Evolutionary conservation across 2,329 filamentous ascomycete genomes (phyloP), one percentile per base, ranked within the genome.

Genomic region (Plenodomus tracheiphilus): DNA sequence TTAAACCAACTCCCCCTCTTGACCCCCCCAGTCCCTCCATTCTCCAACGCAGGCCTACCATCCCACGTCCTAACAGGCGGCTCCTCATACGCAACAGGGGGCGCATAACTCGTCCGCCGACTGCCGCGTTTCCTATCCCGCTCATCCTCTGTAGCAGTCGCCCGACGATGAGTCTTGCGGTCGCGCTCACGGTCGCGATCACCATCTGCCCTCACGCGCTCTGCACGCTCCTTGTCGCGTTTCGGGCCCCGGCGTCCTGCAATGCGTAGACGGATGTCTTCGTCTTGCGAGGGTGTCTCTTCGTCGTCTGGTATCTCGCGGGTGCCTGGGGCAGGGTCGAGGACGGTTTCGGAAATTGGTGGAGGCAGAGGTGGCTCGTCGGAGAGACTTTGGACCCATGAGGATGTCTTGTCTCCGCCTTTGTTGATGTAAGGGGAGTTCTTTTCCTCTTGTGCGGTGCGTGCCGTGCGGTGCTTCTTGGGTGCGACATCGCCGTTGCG

Each of bases 341-440:
- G 65, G 39, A 80, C 77, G 2, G 77, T 79, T 47, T 75, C 75
- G 11, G 66, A 66, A 37, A 73, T 65, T 41, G 77, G 76, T 2
- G 75, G 73, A 3, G 77, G 77, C 4, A 74, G 72, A 3, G 77
- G 77, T 17, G 76, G 76, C 25, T 77, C 74, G 39, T 74, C 71
- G 43, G 70, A 74, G 42, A 80, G 59, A 1, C 68, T 74, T 48
- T 79, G 66, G 8, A 80, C 76, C 77, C 77, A 80, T 0, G 74
- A 77, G 1, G 72, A 72, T 4, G 77, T 79, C 65, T 79, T 79
- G 65, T 79, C 76, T 41, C 73, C 70, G 43, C 71, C 70, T 36
- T 65, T 67, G 50, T 66, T 51, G 9, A 69, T 58, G 56, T 72
- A 73, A 11, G 71, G 69, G 41, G 55, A 55, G 47, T 70, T 66